Percentiles rank a stretch among this genome's conserved stretches.
Conservation (phyloP, 1,284 basidiomycete genomes). For the Fomitopsis palustris region DNA sequence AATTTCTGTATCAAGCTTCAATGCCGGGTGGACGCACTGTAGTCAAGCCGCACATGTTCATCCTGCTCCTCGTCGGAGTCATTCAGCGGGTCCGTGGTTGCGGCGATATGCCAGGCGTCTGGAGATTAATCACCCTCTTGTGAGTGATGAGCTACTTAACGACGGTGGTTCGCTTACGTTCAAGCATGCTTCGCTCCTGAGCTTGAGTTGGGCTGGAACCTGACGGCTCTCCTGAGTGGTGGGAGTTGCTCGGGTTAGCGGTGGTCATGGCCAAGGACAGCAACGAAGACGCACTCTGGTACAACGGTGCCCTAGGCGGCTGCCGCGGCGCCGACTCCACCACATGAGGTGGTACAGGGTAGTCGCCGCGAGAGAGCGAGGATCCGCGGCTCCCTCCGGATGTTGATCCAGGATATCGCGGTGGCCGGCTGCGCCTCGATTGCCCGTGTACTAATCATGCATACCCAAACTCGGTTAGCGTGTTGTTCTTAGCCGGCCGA, state of each 20-base stretch:
- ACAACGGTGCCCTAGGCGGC: constrained; percentile 10
- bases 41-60: constrained; percentile 59
- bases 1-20: constrained; percentile 1
- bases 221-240: constrained; percentile 6
- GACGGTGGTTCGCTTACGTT: constrained; percentile 21
- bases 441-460: constrained; percentile 19
- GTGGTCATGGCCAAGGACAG: not conserved
- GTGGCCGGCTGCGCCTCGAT: constrained; percentile 22
- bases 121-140: constrained; percentile 7
- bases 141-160: not conserved
- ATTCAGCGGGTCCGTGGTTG: constrained; percentile 56
- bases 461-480: not conserved
- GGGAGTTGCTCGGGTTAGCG: too few species aligned
- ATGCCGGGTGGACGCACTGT: constrained; percentile 41
- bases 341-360: constrained; percentile 14
- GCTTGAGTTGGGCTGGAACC: constrained; percentile 12
- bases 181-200: constrained; percentile 26
- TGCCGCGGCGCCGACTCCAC: constrained; percentile 18
- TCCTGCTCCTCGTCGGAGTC: constrained; percentile 75
- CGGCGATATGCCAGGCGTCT: constrained; percentile 72
- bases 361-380: constrained; percentile 27
- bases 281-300: constrained; percentile 8
- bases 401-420: constrained; percentile 20
- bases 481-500: not conserved
- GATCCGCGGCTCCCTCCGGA: constrained; percentile 27